Evolutionary conservation across 2,329 filamentous ascomycete species (phyloP).

Genomic region (Penicillium italicum): DNA sequence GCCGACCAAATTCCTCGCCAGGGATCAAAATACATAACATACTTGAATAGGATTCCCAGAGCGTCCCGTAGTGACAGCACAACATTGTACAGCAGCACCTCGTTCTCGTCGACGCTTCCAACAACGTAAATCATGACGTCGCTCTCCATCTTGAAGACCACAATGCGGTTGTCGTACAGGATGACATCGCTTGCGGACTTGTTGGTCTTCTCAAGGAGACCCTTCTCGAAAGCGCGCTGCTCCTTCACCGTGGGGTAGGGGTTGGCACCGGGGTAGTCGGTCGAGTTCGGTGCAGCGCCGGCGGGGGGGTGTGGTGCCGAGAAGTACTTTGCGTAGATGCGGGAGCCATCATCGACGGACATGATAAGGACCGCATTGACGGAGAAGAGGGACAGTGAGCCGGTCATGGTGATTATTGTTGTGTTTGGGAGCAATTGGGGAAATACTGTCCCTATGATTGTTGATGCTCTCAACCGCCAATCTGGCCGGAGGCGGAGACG

Average conservation of each 20-base stretch:
- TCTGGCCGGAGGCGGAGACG: slow-evolving; percentile 26
- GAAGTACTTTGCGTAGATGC: slow-evolving; percentile 96
- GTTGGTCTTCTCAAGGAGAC: slow-evolving; percentile 87
- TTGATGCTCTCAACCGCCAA: slow-evolving; percentile 24
- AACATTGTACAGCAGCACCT: slow-evolving; percentile 93
- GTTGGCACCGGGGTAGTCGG: slow-evolving; percentile 61
- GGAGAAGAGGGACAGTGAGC: slow-evolving; percentile 70
- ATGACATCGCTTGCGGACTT: slow-evolving; percentile 97
- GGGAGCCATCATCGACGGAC: slow-evolving; percentile 79
- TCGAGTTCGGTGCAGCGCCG: slow-evolving; percentile 53
- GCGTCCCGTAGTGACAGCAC: slow-evolving; percentile 87
- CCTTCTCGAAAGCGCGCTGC: slow-evolving; percentile 96
- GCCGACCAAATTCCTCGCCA: not conserved
- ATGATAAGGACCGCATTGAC: slow-evolving; percentile 76
- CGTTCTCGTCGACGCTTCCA: slow-evolving; percentile 88
- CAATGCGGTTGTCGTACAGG: slow-evolving; percentile 92
- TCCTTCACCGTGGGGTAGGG: slow-evolving; percentile 87
- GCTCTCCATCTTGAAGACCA: slow-evolving; percentile 96
- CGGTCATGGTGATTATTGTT: slow-evolving; percentile 56
- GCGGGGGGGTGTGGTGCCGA: slow-evolving; percentile 64
- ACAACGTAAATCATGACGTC: slow-evolving; percentile 97
- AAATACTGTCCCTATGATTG: slow-evolving; percentile 8
- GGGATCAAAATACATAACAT: slow-evolving; percentile 42
- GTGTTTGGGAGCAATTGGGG: slow-evolving; percentile 12
- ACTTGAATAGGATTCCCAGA: slow-evolving; percentile 90